Evolutionary conservation across 2,329 filamentous ascomycete species (phyloP).

Genomic region (Diaporthe aspalathi): DNA sequence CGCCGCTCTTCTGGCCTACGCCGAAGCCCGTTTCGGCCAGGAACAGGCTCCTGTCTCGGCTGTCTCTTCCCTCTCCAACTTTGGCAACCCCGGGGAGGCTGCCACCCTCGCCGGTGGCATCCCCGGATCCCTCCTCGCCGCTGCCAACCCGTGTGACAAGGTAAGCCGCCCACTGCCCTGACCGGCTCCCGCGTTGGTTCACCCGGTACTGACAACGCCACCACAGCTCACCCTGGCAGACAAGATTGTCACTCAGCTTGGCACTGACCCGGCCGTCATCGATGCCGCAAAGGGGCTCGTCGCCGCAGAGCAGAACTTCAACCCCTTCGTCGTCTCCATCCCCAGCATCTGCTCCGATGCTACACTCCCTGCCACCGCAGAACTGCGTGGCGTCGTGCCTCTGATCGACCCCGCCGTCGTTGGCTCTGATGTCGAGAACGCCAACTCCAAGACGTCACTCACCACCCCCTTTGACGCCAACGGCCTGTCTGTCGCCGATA

Average conservation of each 20-base stretch:
- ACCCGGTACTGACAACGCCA: neutral
- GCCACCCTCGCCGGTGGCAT: constrained; percentile 72
- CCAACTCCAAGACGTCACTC: constrained; percentile 65
- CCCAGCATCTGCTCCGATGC: constrained; percentile 74
- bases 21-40: constrained; percentile 70
- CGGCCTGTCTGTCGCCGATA: constrained; percentile 74
- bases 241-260: constrained; percentile 70
- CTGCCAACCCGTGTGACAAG: constrained; percentile 74
- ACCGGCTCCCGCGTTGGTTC: constrained; percentile 40
- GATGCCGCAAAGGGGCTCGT: constrained; percentile 72
- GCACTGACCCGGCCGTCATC: constrained; percentile 68
- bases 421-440: constrained; percentile 68
- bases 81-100: constrained; percentile 69
- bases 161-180: constrained; percentile 46
- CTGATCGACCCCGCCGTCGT: constrained; percentile 73
- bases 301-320: constrained; percentile 79
- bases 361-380: constrained; percentile 68
- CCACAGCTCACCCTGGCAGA: constrained; percentile 70
- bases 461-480: constrained; percentile 65
- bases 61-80: constrained; percentile 63
- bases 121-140: constrained; percentile 71
- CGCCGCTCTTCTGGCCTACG: constrained; percentile 55
- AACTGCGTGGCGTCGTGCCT: constrained; percentile 74
- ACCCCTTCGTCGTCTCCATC: constrained; percentile 70
- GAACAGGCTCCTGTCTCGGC: constrained; percentile 69